These are phyloP conservation scores for Aspergillus haitiensis DNA, from an alignment of 495 filamentous ascomycete genomes.

Conservation along the genomic window DNA sequence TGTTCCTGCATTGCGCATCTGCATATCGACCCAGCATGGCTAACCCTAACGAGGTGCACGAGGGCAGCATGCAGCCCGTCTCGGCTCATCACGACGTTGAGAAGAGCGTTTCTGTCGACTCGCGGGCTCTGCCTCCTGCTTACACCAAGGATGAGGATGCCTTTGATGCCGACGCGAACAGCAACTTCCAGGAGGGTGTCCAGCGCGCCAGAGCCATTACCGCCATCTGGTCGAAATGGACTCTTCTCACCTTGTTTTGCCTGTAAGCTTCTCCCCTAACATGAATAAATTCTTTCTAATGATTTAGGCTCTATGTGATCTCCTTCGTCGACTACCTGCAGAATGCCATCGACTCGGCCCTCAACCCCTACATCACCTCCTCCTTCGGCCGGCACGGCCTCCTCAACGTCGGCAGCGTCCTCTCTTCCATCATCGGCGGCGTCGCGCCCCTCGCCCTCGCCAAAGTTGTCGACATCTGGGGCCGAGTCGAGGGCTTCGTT, in stretches of 20 bases:
- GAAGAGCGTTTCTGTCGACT: slow-evolving; percentile 1
- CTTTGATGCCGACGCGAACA: too few species aligned
- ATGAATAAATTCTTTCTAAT: neutral
- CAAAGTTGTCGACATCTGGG: slow-evolving; percentile 11
- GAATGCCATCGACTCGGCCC: neutral
- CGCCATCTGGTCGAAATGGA: slow-evolving; percentile 1
- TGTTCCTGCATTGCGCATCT: too few species aligned
- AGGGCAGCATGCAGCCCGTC: slow-evolving; percentile 1
- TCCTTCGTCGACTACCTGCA: slow-evolving; percentile 8
- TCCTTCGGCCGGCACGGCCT: slow-evolving; percentile 3
- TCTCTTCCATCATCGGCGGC: slow-evolving; percentile 3
- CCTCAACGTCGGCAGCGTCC: neutral
- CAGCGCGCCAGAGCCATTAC: slow-evolving; percentile 8
- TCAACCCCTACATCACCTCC: slow-evolving; percentile 7
- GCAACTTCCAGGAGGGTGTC: slow-evolving; percentile 8
- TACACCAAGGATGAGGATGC: slow-evolving; percentile 5
- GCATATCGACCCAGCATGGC: neutral
- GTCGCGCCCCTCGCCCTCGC: neutral
- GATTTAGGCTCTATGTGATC: neutral
- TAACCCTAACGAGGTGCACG: slow-evolving; percentile 1
- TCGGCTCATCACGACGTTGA: neutral
- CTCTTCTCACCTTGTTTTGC: neutral
- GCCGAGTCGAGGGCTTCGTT: slow-evolving; percentile 7
- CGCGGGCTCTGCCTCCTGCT: slow-evolving; percentile 1
- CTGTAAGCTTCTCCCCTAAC: neutral